Conservation (phyloP, 371 early-diverging fungal species). For the Rhizopus sp. region DNA sequence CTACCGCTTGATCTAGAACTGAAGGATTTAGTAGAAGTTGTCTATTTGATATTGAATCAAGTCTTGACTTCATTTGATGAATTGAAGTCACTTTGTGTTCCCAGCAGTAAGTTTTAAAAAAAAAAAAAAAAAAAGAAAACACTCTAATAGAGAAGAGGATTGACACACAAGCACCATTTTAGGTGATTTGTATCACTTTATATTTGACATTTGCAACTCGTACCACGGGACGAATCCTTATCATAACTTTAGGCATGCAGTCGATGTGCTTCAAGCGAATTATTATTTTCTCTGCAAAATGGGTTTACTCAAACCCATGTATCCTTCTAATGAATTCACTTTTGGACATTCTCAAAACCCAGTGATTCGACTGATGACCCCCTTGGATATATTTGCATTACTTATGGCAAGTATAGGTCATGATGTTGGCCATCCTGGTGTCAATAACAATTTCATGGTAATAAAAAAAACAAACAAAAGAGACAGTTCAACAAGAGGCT, state of each 20-base stretch:
- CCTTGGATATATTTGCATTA: conserved; percentile 72
- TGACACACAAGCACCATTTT: conserved; percentile 1
- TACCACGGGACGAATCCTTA: conserved; percentile 81
- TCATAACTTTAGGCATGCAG: conserved; percentile 87
- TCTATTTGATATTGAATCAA: conserved; percentile 62
- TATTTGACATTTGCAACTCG: conserved; percentile 67
- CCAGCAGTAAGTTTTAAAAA: conserved; percentile 52
- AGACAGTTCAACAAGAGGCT: neutral
- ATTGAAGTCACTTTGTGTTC: conserved; percentile 53
- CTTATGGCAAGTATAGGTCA: conserved; percentile 81
- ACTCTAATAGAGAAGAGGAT: neutral
- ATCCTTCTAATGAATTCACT: conserved; percentile 1
- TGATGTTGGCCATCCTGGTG: conserved; percentile 88
- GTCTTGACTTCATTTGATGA: conserved; percentile 53
- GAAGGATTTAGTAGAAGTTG: conserved; percentile 66
- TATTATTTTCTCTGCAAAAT: conserved; percentile 74
- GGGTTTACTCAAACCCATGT: conserved; percentile 54
- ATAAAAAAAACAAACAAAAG: neutral
- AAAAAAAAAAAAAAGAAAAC: neutral
- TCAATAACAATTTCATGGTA: conserved; percentile 82
- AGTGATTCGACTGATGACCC: conserved; percentile 57
- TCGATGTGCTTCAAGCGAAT: conserved; percentile 83
- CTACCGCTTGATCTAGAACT: conserved; percentile 61
- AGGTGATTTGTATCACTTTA: conserved; percentile 65
- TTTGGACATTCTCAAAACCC: neutral